Base-by-base conservation (phyloP, 306 rosid species). In the Lithocarpus polystachyus region DNA sequence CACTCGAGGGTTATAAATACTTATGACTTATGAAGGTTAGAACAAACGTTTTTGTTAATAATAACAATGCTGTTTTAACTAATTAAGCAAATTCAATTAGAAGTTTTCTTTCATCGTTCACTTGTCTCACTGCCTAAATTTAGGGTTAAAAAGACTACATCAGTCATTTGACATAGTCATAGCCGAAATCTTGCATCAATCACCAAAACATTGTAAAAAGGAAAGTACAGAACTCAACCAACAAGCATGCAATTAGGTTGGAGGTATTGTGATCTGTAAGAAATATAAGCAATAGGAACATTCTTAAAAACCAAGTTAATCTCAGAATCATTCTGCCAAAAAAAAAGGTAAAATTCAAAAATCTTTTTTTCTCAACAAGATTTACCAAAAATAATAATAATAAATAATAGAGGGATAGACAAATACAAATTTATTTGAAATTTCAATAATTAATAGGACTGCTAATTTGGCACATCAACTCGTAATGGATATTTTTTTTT, bases 161-260 rank as follows among this genome's bases (percentile, higher is more conserved):
- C 76, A 35, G 74, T 64, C 28, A 61, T 77, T 87, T 89, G 90
- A 85, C 82, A 77, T 18, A 52, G 86, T 85, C 86, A 62, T 71
- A 14, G 20, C 54, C 76, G 71, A 72, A 78, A 79, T 56, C 62
- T 65, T 55, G 5, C 28, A 69, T 31, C 75, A 65, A 77, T 20
- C 75, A 43, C 33, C 45, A 80, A 67, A 71, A 28, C 43, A 28
- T 80, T 53, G 74, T 75, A 52, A 73, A 64, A 18, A 19, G 68
- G 62, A 71, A 76, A 77, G 72, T 64, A 68, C 61, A 75, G 85
- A 84, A 75, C 81, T 82, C 79, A 83, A 82, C 76, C 53, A 86
- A 77, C 80, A 76, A 79, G 74, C 83, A 76, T 77, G 84, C 85
- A 81, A 83, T 78, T 81, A 43, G 75, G 86, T 82, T 79, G 28